Evolutionary conservation across 768 basidiomycete genomes (phyloP).

Genomic region (Baorangia bicolor): DNA sequence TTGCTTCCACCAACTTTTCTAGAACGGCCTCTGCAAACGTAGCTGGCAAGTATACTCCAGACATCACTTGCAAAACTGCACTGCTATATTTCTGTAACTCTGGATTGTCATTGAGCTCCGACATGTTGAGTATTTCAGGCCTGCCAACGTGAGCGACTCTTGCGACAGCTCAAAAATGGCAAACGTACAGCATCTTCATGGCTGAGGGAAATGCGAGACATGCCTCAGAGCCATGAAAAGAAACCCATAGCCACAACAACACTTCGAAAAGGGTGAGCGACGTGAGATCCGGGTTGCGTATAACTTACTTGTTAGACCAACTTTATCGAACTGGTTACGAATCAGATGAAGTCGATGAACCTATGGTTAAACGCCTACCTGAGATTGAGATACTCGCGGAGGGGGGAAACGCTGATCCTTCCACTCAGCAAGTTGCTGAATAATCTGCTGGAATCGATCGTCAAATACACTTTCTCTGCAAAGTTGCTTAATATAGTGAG

Average conservation of each 20-base stretch:
- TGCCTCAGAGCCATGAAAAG: slow-evolving; percentile 73
- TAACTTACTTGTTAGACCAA: slow-evolving; percentile 72
- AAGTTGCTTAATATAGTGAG: background rate
- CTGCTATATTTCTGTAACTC: slow-evolving; percentile 82
- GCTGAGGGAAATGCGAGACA: slow-evolving; percentile 76
- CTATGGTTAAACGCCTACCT: slow-evolving; percentile 37
- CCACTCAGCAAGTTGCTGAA: slow-evolving; percentile 63
- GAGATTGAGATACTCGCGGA: slow-evolving; percentile 82
- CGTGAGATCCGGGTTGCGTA: background rate
- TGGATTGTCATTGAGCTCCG: slow-evolving; percentile 82
- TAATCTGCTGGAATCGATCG: slow-evolving; percentile 53
- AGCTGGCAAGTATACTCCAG: slow-evolving; percentile 72
- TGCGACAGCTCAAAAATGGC: background rate
- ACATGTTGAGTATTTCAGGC: slow-evolving; percentile 86
- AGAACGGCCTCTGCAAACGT: slow-evolving; percentile 63
- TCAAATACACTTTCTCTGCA: slow-evolving; percentile 56
- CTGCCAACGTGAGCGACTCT: slow-evolving; percentile 38
- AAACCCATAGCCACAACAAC: slow-evolving; percentile 77
- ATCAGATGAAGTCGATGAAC: slow-evolving; percentile 11
- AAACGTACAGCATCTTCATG: slow-evolving; percentile 70
- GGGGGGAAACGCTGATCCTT: slow-evolving; percentile 78
- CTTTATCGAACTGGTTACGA: slow-evolving; percentile 74
- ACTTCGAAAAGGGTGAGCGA: slow-evolving; percentile 43
- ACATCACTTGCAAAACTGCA: slow-evolving; percentile 77
- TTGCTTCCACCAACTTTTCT: slow-evolving; percentile 61